phyloP scores from a whole-genome alignment of 83 land plant species.

The Diphasiastrum complanatum region DNA sequence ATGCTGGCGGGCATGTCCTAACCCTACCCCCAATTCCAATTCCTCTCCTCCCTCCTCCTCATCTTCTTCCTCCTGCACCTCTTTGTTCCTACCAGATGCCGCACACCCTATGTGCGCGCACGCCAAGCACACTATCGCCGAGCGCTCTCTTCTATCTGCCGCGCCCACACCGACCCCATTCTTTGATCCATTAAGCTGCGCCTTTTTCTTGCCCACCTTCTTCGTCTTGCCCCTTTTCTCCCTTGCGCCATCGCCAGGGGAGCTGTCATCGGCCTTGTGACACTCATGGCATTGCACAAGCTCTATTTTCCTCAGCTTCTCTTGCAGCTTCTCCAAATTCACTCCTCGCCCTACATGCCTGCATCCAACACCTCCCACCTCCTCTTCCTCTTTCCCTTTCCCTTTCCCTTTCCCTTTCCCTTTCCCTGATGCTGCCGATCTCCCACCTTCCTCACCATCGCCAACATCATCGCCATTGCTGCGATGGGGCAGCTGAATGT shows the following conservation, averaged over 20 bases:
- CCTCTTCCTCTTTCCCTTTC: neutral
- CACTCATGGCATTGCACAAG: slow-evolving; percentile 54
- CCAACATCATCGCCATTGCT: too few species aligned
- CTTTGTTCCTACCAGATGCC: neutral
- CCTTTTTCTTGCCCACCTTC: slow-evolving; percentile 34
- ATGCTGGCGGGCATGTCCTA: slow-evolving; percentile 62
- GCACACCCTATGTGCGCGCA: slow-evolving; percentile 71
- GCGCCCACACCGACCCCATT: too few species aligned
- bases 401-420: neutral
- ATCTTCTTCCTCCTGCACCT: neutral
- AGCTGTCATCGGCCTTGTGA: slow-evolving; percentile 18
- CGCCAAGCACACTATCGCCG: slow-evolving; percentile 69
- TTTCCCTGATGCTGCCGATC: neutral
- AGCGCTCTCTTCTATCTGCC: slow-evolving; percentile 15
- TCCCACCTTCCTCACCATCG: too few species aligned
- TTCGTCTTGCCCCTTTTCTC: slow-evolving; percentile 46
- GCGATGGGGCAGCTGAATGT: too few species aligned
- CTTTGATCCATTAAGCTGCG: neutral
- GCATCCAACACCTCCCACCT: neutral
- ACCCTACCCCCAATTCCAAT: slow-evolving; percentile 14
- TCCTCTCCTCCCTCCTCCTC: slow-evolving; percentile 24
- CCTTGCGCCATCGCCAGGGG: too few species aligned
- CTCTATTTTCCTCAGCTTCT: slow-evolving; percentile 19
- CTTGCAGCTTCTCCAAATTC: slow-evolving; percentile 35
- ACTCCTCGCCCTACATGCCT: slow-evolving; percentile 19